phyloP scores from a whole-genome alignment of 2,329 filamentous ascomycete species.

The Aspergillus vadensis region DNA sequence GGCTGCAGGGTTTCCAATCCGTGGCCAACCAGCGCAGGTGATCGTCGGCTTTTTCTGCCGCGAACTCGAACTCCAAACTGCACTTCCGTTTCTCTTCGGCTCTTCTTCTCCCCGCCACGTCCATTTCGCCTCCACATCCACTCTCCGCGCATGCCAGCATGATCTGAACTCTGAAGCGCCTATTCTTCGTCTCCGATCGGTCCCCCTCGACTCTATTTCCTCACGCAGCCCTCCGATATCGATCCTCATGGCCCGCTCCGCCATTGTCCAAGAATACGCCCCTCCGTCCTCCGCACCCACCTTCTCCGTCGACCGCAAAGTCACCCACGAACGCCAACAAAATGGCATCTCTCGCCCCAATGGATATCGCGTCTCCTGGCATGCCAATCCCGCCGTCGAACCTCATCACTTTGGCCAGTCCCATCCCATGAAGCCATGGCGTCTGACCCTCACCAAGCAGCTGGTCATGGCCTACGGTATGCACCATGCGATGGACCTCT shows the following conservation, averaged over 20 bases:
- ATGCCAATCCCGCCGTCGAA: conserved; percentile 93
- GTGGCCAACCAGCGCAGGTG: conserved; percentile 1
- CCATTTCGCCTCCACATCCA: conserved; percentile 4
- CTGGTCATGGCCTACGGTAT: conserved; percentile 93
- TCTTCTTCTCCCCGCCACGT: conserved; percentile 5
- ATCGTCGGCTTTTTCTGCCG: conserved; percentile 9
- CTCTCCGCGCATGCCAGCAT: conserved; percentile 2
- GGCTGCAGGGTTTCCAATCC: background rate
- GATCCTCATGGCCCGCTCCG: conserved; percentile 43
- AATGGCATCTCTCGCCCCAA: conserved; percentile 76
- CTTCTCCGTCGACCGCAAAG: conserved; percentile 54
- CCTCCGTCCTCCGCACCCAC: conserved; percentile 44
- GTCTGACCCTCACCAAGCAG: conserved; percentile 90
- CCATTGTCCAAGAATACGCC: conserved; percentile 54
- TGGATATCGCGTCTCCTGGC: conserved; percentile 90
- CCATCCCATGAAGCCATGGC: conserved; percentile 99
- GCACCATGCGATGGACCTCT: conserved; percentile 95
- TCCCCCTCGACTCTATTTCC: background rate
- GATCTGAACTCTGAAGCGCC: conserved; percentile 12
- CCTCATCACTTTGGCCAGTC: conserved; percentile 95
- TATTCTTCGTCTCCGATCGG: conserved; percentile 13
- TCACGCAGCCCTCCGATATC: conserved; percentile 6
- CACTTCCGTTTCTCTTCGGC: background rate
- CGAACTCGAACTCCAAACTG: conserved; percentile 7
- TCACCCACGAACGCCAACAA: conserved; percentile 55